phyloP scores from a whole-genome alignment of 2,329 filamentous ascomycete species.

The Chrysosporium queenslandicum region DNA sequence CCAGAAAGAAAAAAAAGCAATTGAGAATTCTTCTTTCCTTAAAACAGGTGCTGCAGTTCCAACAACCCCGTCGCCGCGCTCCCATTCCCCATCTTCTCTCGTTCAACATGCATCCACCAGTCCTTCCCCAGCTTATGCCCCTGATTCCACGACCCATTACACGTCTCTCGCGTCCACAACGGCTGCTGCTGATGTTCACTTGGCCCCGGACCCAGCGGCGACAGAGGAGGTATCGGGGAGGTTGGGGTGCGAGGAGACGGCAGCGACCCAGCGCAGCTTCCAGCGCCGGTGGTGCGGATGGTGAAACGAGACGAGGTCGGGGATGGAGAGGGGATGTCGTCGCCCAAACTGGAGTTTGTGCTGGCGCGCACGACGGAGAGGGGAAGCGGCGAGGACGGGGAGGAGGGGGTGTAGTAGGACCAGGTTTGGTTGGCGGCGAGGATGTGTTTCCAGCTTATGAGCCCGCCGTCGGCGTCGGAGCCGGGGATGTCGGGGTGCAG shows the following conservation, averaged over 20 bases:
- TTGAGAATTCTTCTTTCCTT: too few species aligned
- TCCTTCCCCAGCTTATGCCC: conserved; percentile 33
- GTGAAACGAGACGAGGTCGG: conserved; percentile 16
- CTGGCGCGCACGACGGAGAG: conserved; percentile 19
- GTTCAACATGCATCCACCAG: conserved; percentile 39
- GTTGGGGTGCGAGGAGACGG: conserved; percentile 18
- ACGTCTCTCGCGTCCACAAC: conserved; percentile 36
- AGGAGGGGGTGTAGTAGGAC: conserved; percentile 30
- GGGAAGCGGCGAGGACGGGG: conserved; percentile 25
- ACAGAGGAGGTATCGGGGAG: conserved; percentile 15
- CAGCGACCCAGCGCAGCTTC: conserved; percentile 15
- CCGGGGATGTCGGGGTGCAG: conserved; percentile 36
- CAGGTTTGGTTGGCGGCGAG: conserved; percentile 34
- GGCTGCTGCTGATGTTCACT: conserved; percentile 27
- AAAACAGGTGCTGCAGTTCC: conserved; percentile 16
- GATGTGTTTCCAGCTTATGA: conserved; percentile 38
- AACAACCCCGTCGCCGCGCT: conserved; percentile 1
- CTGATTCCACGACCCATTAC: conserved; percentile 37
- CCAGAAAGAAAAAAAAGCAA: neutral
- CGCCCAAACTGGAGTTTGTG: conserved; percentile 11
- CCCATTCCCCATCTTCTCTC: conserved; percentile 25
- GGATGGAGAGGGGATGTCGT: conserved; percentile 14
- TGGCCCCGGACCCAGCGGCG: conserved; percentile 9
- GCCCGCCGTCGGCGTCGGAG: conserved; percentile 36
- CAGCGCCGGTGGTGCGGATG: conserved; percentile 11